phyloP scores from a whole-genome alignment of 345 rosid species.

The Turnera subulata region DNA sequence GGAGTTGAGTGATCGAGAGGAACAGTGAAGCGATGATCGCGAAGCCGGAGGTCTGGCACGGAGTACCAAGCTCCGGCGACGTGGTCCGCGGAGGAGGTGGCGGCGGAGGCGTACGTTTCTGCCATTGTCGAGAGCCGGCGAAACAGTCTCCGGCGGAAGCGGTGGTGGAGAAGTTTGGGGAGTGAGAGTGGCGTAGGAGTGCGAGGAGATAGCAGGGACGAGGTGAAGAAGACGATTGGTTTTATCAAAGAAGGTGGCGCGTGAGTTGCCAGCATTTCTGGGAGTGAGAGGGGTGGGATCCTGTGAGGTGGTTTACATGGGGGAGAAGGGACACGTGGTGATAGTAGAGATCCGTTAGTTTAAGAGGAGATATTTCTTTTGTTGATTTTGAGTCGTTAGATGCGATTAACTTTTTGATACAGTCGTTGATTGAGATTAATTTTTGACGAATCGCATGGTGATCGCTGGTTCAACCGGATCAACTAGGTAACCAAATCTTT shows the following conservation, averaged over 20 bases:
- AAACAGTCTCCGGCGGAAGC: too few relatives aligned
- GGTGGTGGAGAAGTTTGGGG: constrained; percentile 12
- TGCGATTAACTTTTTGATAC: too few relatives aligned
- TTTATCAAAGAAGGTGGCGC: constrained; percentile 25
- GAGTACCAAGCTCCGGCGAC: constrained; percentile 60
- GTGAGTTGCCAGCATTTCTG: constrained; percentile 28
- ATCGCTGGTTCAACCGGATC: too few relatives aligned
- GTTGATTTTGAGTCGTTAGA: too few relatives aligned
- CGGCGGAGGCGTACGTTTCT: constrained; percentile 8
- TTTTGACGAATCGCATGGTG: too few relatives aligned
- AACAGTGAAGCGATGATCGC: constrained; percentile 70
- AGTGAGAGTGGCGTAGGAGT: constrained; percentile 10
- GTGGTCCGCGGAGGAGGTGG: constrained; percentile 37
- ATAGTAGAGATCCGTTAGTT: neutral
- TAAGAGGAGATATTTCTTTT: too few relatives aligned
- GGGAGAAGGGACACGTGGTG: neutral
- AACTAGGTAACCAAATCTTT: too few relatives aligned
- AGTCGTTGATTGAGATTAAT: too few relatives aligned
- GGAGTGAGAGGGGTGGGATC: neutral
- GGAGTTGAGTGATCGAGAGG: constrained; percentile 66
- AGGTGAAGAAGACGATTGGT: constrained; percentile 11
- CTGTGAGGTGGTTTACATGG: neutral
- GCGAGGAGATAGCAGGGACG: constrained; percentile 11
- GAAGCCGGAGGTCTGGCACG: constrained; percentile 77
- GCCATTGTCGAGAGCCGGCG: constrained; percentile 36